These are phyloP conservation scores for Straminergon stramineum DNA, from an alignment of 225 moss, liverwort and hornwort species.

Conservation along the genomic window DNA sequence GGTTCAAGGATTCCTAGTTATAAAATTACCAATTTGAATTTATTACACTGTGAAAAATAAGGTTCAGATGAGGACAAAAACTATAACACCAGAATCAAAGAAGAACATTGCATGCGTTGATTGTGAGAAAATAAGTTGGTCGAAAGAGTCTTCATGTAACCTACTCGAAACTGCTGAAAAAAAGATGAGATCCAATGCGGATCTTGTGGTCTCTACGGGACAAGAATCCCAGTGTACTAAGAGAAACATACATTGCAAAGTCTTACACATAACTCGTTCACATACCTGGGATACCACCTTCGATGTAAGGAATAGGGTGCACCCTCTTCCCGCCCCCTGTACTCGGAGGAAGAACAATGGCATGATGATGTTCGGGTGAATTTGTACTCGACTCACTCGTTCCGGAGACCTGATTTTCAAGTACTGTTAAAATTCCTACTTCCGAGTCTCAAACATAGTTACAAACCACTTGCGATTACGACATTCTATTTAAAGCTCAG, in stretches of 20 bases:
- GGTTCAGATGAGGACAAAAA: not conserved
- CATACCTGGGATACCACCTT: slow-evolving; percentile 27
- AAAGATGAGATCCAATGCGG: not conserved
- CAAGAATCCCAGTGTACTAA: not conserved
- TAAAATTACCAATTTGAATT: not conserved
- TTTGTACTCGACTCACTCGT: slow-evolving; percentile 24
- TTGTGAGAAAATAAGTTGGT: not conserved
- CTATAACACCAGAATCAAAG: not conserved
- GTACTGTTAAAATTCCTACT: not conserved
- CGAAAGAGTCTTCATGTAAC: not conserved
- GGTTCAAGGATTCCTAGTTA: not conserved
- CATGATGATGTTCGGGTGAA: slow-evolving; percentile 57
- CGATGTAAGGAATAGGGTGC: slow-evolving; percentile 37
- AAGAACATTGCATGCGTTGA: not conserved
- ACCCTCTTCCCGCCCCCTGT: slow-evolving; percentile 44
- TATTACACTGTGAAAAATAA: not conserved
- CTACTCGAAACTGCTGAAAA: not conserved
- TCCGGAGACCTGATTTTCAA: slow-evolving; percentile 23
- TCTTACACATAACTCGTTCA: not conserved
- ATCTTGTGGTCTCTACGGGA: not conserved
- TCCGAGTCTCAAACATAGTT: not conserved
- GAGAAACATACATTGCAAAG: not conserved
- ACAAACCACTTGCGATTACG: not conserved
- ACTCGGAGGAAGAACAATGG: slow-evolving; percentile 44
- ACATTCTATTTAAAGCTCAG: not conserved